phyloP scores from a whole-genome alignment of 148 eudicot genomes.

The Heliosperma pusillum region DNA sequence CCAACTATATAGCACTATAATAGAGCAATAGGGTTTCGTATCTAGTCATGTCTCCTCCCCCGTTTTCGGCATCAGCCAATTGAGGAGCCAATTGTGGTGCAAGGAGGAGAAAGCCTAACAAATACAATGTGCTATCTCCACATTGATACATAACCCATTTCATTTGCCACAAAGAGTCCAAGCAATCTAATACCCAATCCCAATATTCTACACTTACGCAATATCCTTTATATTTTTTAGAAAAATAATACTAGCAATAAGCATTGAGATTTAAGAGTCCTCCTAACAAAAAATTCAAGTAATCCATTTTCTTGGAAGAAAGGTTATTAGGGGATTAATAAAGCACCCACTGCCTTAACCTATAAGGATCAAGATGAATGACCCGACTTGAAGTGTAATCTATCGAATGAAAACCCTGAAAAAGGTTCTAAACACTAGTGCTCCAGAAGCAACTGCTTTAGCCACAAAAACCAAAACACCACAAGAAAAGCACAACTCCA shows the following conservation, averaged over 20 bases:
- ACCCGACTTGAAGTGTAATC: not conserved
- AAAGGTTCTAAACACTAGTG: not conserved
- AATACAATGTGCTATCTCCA: not conserved
- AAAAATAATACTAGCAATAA: no score
- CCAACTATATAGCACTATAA: not conserved
- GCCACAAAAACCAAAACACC: not conserved
- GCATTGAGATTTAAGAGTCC: no score
- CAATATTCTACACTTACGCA: not conserved
- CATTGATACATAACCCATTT: not conserved
- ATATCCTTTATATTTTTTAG: no score
- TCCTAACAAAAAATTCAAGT: no score
- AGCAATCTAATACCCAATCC: not conserved
- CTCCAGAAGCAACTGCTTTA: not conserved
- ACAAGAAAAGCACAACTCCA: not conserved
- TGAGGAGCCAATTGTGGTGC: not conserved
- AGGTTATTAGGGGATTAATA: no score
- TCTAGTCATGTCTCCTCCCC: not conserved
- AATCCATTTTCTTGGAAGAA: no score
- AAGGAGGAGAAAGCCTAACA: not conserved
- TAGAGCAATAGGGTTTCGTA: not conserved
- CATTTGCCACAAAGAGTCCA: not conserved
- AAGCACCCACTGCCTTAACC: no score
- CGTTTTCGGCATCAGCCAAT: not conserved
- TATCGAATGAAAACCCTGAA: not conserved
- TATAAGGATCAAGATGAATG: not conserved